These are phyloP conservation scores for Psilocybe azurescens DNA, from an alignment of 768 basidiomycete genomes.

Conservation along the genomic window DNA sequence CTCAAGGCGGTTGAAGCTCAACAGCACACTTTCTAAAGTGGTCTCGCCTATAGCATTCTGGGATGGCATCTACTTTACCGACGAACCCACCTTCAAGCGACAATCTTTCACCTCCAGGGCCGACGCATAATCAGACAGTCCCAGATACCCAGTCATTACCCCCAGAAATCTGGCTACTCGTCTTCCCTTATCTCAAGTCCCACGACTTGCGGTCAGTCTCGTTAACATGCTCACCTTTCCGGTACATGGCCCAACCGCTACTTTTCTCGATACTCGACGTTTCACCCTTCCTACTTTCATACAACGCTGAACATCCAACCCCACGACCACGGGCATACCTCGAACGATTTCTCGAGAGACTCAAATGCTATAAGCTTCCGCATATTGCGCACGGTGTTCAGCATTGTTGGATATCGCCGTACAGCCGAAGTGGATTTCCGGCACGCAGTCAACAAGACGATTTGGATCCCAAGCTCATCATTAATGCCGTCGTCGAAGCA, in stretches of 20 bases:
- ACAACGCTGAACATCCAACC: constrained; percentile 30
- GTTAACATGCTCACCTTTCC: constrained; percentile 36
- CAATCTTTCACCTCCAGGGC: background rate
- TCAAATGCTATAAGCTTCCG: constrained; percentile 36
- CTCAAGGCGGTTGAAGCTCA: background rate
- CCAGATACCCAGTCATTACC: background rate
- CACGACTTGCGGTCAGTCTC: constrained; percentile 34
- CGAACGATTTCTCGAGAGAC: constrained; percentile 31
- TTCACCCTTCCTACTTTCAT: constrained; percentile 40
- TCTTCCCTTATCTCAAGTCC: constrained; percentile 36
- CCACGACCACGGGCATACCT: constrained; percentile 35
- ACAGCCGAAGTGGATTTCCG: constrained; percentile 34
- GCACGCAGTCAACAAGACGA: constrained; percentile 34
- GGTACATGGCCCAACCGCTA: constrained; percentile 39
- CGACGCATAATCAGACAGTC: background rate
- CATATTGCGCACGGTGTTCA: constrained; percentile 38
- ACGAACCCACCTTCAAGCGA: background rate
- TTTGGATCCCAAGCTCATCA: constrained; percentile 35
- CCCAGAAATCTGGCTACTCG: constrained; percentile 41
- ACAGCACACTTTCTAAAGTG: background rate
- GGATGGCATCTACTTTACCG: background rate
- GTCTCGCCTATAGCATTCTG: background rate
- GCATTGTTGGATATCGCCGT: constrained; percentile 43
- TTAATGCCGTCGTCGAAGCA: constrained; percentile 34
- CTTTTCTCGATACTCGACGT: constrained; percentile 40